Evolutionary conservation across 1,284 basidiomycete genomes (phyloP), one percentile per base, ranked within the genome.

Genomic region (Ceratobasidium sp.): DNA sequence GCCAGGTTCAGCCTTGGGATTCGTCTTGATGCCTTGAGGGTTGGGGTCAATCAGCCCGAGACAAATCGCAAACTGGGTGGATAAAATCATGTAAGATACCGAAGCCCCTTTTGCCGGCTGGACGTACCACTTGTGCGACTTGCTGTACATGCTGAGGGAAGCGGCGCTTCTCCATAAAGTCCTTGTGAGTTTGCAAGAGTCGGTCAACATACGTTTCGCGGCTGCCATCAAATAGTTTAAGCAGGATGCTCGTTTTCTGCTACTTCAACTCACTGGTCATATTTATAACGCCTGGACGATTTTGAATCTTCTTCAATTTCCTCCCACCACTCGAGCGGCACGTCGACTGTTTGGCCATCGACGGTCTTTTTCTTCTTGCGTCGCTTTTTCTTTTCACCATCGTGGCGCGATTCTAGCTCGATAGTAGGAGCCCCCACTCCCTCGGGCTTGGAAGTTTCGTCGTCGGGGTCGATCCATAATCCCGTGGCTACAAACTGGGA

Each of bases 401-500:
- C 69, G 58, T 71, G 69, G 14, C 58, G 69, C 30, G 33, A 44
- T 16, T 30, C 42, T 38, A 71, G n/a, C 18, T 60, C 69, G 28
- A 53, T 44, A 1, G 69, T 71, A n/a, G 58, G 58, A 1, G 38
- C 38, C 28, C 69, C 69, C 12, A 49, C n/a, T 11, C 58, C 56
- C 21, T 71, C 69, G 36, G 59, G 56, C 33, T 59, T 51, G 44
- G 46, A 18, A 21, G 18, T 53, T n/a, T 71, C 69, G 28, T 61
- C 69, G 16, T 71, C 69, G 23, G 59, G 46, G 46, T 61, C 58
- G n/a, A 49, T 49, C 30, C 46, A 36, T 21, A 71, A 21, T 33
- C 69, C 69, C 42, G 69, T 71, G 69, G 69, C 69, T 71, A 71
- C 69, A 38, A 61, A 71, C 23, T 71, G 58, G 28, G 69, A 71